Evolutionary conservation across 2,329 filamentous ascomycete genomes (phyloP).

Genomic region (Sordariomycetes sp.): DNA sequence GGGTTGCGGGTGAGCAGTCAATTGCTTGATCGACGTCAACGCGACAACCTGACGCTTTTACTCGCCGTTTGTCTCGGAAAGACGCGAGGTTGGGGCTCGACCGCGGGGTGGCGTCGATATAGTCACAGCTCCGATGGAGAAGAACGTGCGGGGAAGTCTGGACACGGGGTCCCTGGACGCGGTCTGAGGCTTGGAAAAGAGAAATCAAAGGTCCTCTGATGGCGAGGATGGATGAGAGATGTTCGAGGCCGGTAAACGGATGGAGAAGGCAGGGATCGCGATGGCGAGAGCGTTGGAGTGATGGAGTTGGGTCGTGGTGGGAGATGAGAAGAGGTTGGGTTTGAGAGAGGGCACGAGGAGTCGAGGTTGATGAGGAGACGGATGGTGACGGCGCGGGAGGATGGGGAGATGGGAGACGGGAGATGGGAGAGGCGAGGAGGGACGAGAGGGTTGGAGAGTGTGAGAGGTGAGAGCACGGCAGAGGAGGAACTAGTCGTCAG

Average conservation of each 20-base stretch:
- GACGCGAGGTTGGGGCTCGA: neutral
- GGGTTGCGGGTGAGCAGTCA: neutral
- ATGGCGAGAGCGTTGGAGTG: neutral
- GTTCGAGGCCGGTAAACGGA: conserved; percentile 7
- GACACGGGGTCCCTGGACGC: neutral
- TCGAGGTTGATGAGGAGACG: conserved; percentile 10
- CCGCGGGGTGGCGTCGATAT: neutral
- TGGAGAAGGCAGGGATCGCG: neutral
- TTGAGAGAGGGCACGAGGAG: conserved; percentile 3
- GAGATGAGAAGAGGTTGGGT: neutral
- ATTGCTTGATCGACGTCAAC: neutral
- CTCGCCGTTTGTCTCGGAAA: neutral
- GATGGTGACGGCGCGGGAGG: conserved; percentile 12
- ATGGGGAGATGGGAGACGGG: too few relatives aligned
- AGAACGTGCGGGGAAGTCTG: neutral
- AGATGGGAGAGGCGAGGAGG: conserved; percentile 6
- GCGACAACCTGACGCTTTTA: neutral
- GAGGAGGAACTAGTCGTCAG: neutral
- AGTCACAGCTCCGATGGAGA: neutral
- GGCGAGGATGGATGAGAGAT: neutral
- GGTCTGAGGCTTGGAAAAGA: neutral
- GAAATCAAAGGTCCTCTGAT: neutral
- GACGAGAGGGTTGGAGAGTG: conserved; percentile 2
- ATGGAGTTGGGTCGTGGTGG: neutral
- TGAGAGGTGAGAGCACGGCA: conserved; percentile 2